Evolutionary conservation across 352 stramenopile genomes (phyloP), one percentile per base, ranked within the genome.

Genomic region (Elongisporangium undulatum): DNA sequence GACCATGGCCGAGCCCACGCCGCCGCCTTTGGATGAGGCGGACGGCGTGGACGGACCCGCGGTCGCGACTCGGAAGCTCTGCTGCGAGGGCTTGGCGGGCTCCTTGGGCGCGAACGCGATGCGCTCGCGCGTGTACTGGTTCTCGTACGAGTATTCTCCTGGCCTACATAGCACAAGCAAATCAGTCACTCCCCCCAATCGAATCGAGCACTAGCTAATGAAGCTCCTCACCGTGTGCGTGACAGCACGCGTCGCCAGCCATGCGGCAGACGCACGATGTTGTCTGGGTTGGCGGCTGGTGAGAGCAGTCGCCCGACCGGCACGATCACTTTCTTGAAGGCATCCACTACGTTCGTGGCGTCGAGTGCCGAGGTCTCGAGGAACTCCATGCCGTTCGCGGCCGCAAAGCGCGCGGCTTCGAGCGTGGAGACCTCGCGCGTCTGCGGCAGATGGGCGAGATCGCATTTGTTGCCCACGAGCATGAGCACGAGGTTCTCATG

Each of bases 291-390:
- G 66, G 41, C 75, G 75, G 0, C 29, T 41, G 84, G 82, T 41
- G 82, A 91, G 19, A 95, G 58, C 51, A 95, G 68, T 9, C 86
- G 75, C 2, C 86, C 86, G 12, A 95, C 84, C 12, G 86, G 84
- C 45, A 94, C 84, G 59, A 96, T 94, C 45, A 96, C 75, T 64
- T 87, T 89, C 68, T 94, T 93, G 70, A 96, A 96, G 39, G 85
- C 83, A 56, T 95, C 84, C 16, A 92, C 73, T 49, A 95, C 87
- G 56, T 96, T 96, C 49, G 81, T 94, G n/a, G 82, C 75, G 53
- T 93, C 84, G 15, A 94, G 58, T 20, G 87, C 85, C 45, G 85
- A 95, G 4, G 87, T 91, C 61, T 96, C 87, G 24, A 96, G 68
- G 64, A 94, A 96, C 63, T 94, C 80, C 84, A 96, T 94, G 19